phyloP scores from a whole-genome alignment of 2,329 filamentous ascomycete genomes.

The Aspergillus sojae region DNA sequence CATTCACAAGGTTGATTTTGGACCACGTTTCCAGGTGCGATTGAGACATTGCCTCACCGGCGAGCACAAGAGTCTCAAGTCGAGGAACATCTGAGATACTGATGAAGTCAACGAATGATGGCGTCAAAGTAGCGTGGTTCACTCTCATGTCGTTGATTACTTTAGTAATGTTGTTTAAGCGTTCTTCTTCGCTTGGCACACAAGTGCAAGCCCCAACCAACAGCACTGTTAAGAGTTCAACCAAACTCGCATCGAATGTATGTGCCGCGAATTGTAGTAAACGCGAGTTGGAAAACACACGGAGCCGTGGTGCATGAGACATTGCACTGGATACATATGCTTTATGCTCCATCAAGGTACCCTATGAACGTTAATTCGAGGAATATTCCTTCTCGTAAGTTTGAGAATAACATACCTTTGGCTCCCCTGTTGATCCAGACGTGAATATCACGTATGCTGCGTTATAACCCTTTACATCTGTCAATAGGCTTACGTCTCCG shows the following conservation, averaged over 20 bases:
- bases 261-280: slow-evolving; percentile 61
- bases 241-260: slow-evolving; percentile 58
- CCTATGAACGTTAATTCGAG: slow-evolving; percentile 37
- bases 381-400: background rate
- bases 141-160: slow-evolving; percentile 57
- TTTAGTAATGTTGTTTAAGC: slow-evolving; percentile 52
- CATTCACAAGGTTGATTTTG: slow-evolving; percentile 44
- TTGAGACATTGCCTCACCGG: slow-evolving; percentile 54
- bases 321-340: slow-evolving; percentile 60
- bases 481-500: slow-evolving; percentile 18
- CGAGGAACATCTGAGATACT: slow-evolving; percentile 46
- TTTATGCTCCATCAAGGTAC: slow-evolving; percentile 65
- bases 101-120: slow-evolving; percentile 57
- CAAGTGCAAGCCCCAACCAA: slow-evolving; percentile 62
- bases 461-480: slow-evolving; percentile 33
- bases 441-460: slow-evolving; percentile 62
- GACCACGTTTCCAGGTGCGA: slow-evolving; percentile 41
- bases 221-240: slow-evolving; percentile 58
- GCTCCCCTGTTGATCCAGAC: slow-evolving; percentile 58
- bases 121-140: slow-evolving; percentile 61
- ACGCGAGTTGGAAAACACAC: slow-evolving; percentile 55
- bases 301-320: slow-evolving; percentile 54
- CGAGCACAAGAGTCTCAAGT: slow-evolving; percentile 47
- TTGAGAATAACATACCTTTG: slow-evolving; percentile 43
- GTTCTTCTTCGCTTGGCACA: slow-evolving; percentile 55